Evolutionary conservation across 2,329 filamentous ascomycete genomes (phyloP), one percentile per base, ranked within the genome.

Genomic region (Aspergillus latus): DNA sequence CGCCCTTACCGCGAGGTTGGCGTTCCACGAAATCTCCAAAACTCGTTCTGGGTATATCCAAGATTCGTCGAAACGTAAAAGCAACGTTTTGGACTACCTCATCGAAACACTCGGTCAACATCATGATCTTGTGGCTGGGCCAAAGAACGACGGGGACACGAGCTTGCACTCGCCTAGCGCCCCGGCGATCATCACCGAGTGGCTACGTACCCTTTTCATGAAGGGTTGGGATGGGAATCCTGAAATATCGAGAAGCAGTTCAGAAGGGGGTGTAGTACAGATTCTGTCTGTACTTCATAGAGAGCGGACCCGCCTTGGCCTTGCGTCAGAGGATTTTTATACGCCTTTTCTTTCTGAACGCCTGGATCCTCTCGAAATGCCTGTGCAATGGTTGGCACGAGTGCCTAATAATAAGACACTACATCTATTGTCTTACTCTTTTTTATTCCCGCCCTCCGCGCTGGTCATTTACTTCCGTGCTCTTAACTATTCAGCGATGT

Each of bases 401-500:
- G 76, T 76, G 2, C 77, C 83, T 0, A 86, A 84, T 32, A 84
- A 80, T 57, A 85, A 86, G 62, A 84, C 78, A 29, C 76, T 87
- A 21, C 92, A 97, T 71, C 76, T 97, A 0, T 77, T 97, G 3
- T 87, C 92, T 57, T 90, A 88, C 61, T 85, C 90, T 0, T 95
- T 88, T 67, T 79, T 97, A 0, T 96, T 97, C 65, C 85, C 82
- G 16, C 82, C 87, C 0, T 81, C 86, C 0, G 84, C 85, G 1
- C 76, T 96, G 2, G 87, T 96, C 2, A 86, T 85, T 0, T 96
- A 92, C 69, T 97, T 97, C 70, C 87, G 93, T 15, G 85, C 90
- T 3, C 87, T 96, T 66, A 97, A 96, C 68, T 91, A 94, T 66
- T 85, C 89, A 0, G 83, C 83, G 11, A 97, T 97, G 93, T 90